Base-by-base conservation (phyloP, 306 rosid species). In the Cajanus cajan region DNA sequence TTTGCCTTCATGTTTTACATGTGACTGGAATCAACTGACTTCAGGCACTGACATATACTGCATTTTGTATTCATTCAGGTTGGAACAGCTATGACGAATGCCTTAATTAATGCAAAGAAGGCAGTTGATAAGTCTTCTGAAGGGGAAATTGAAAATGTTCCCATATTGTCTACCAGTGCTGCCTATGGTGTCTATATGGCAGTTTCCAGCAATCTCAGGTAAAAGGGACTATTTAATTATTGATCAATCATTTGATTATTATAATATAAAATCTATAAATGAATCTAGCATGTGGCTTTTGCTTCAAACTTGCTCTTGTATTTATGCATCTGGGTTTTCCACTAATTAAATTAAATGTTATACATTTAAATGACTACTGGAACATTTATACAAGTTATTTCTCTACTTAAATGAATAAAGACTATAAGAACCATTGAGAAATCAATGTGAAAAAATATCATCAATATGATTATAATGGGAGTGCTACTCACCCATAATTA, bases 201-300 rank as follows among this genome's bases (percentile, higher is more conserved):
- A 24, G 84, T 95, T 82, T 95, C 99, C 18, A 93, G 98, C 93
- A 95, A 95, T 61, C 89, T 93, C 82, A 90, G 99, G 99, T 95
- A 90, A 78, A 51, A 74, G 5, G 45, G 73, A 34, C 25, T 72
- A 51, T 71, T 22, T 77, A 70, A 48, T 63, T 47, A 57, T n/a
- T 59, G 55, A n/a, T 59, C 40, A 4, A n/a, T 71, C 73, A 34
- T 86, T 34, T 45, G 6, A 59, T 51, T 19, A 48, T 69, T 52
- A 11, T 61, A 9, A 31, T n/a, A 21, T 52, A n/a, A 43, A 71
- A 52, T 80, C 55, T 67, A 15, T 13, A 41, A 73, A 33, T 77
- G 77, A 80, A 76, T 82, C 3, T 10, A 67, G 68, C 41, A 54
- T 40, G 76, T 33, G 39, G 57, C 15, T 12, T 52, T 21, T 19